phyloP scores from a whole-genome alignment of 768 basidiomycete species.

The Tricholoma hemisulphureum region DNA sequence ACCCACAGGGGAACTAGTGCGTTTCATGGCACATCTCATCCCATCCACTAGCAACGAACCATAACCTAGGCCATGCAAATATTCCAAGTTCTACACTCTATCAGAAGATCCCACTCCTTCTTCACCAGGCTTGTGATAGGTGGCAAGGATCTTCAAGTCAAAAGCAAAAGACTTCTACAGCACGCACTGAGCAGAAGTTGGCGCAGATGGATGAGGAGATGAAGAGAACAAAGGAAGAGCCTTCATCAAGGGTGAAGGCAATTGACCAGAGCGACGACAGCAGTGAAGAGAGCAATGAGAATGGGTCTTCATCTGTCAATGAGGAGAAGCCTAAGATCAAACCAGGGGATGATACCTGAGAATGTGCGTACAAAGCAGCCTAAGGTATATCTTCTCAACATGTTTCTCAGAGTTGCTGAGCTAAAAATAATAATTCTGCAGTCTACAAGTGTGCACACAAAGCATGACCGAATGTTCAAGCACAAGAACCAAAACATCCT shows the following conservation, averaged over 20 bases:
- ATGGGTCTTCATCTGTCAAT: constrained; percentile 2
- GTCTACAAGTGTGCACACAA: constrained; percentile 66
- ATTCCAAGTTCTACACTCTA: constrained; percentile 91
- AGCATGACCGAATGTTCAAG: constrained; percentile 98
- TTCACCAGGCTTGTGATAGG: constrained; percentile 96
- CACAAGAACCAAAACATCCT: constrained; percentile 93
- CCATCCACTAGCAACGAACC: background rate
- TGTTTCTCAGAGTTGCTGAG: background rate
- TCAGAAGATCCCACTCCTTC: constrained; percentile 88
- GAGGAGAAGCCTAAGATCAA: constrained; percentile 9
- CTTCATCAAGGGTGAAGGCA: background rate
- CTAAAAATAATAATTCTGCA: background rate
- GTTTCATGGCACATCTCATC: constrained; percentile 23
- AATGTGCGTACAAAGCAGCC: constrained; percentile 23
- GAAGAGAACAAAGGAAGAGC: constrained; percentile 1
- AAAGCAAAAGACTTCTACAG: constrained; percentile 80
- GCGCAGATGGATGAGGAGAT: constrained; percentile 18
- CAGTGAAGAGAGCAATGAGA: no score
- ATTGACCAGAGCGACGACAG: constrained; percentile 12
- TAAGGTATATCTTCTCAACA: constrained; percentile 38
- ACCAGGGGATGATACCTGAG: background rate
- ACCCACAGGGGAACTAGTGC: constrained; percentile 87
- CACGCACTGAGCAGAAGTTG: constrained; percentile 51
- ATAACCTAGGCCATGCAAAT: constrained; percentile 88
- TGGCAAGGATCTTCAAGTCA: constrained; percentile 92